These are phyloP conservation scores for Exophiala sp. DNA, from an alignment of 2,329 filamentous ascomycete genomes.

Conservation along the genomic window DNA sequence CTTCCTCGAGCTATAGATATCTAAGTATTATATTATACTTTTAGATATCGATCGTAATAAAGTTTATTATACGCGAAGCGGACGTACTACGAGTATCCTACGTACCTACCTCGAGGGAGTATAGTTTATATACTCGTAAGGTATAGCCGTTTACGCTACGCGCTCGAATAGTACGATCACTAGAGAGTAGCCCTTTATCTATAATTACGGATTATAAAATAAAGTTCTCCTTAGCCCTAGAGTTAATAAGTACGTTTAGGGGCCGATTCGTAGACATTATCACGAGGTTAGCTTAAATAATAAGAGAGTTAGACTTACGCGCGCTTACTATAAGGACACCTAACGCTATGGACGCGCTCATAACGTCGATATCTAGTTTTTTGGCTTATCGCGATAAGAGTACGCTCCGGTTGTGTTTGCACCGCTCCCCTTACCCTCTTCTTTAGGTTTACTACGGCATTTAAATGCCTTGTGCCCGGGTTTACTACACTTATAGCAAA, in stretches of 20 bases:
- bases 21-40: conserved; percentile 1
- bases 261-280: not conserved
- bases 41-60: conserved; percentile 1
- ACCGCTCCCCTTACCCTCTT: not conserved
- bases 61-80: not conserved
- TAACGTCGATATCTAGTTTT: not conserved
- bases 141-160: not conserved
- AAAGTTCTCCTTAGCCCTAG: conserved; percentile 1
- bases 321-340: not conserved
- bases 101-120: not conserved
- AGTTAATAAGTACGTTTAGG: not conserved
- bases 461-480: not conserved
- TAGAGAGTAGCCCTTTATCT: not conserved
- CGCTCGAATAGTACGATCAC: not conserved
- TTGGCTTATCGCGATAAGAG: not conserved
- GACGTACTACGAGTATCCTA: conserved; percentile 1
- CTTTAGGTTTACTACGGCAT: not conserved
- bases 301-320: not conserved
- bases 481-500: not conserved
- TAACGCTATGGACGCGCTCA: not conserved
- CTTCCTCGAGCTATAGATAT: conserved; percentile 2
- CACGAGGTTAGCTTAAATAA: not conserved
- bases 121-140: not conserved
- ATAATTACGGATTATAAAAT: conserved; percentile 3
- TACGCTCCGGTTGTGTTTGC: not conserved